Base-by-base conservation (phyloP, 257 asterid species). In the Buddleja alternifolia region DNA sequence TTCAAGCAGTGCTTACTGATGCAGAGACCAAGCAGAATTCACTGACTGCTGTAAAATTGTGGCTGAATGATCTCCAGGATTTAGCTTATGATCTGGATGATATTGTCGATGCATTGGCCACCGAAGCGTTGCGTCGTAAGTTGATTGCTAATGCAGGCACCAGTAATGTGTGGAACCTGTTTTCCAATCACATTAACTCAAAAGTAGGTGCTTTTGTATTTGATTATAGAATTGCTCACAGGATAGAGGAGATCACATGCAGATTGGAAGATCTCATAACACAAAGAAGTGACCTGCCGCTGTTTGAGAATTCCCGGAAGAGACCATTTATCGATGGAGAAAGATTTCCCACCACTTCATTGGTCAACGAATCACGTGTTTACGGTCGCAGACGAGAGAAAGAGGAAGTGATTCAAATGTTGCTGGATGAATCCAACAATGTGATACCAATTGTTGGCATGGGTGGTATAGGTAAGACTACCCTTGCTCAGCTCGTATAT, bases 371-470 rank as follows among this genome's bases (percentile, higher is more conserved):
- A 3, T 17, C 53, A 0, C 50, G 24, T 10, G 9, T 56, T 3
- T 62, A 11, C 59, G 78, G 72, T 0, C 50, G 75, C 12, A 10
- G 25, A 9, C 21, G 6, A 2, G 75, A 77, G 8, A 77, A 10
- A 32, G 68, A 53, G 12, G n/a, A 62, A 39, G 39, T 77, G 53
- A 4, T 67, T 4, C 20, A 11, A 39, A 34, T 52, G 48, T 3
- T 73, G 8, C 12, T 69, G 1, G 32, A 11, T 16, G 67, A 41
- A 10, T 41, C 34, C 14, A 36, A 23, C 8, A n/a, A 1, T 1
- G 65, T 73, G 4, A 17, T 73, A 20, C 56, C 75, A 10, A 55
- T 72, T 29, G 64, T 68, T 37, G 81, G 81, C 12, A 45, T 64
- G 73, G 75, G 60, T 8, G 57, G 69, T 6, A 46, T 63, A 7